A percentile compares a stretch with the other conserved stretches of the same genome.
phyloP scores from a whole-genome alignment of 371 early-diverging fungal genomes.

The Phascolomyces articulosus region DNA sequence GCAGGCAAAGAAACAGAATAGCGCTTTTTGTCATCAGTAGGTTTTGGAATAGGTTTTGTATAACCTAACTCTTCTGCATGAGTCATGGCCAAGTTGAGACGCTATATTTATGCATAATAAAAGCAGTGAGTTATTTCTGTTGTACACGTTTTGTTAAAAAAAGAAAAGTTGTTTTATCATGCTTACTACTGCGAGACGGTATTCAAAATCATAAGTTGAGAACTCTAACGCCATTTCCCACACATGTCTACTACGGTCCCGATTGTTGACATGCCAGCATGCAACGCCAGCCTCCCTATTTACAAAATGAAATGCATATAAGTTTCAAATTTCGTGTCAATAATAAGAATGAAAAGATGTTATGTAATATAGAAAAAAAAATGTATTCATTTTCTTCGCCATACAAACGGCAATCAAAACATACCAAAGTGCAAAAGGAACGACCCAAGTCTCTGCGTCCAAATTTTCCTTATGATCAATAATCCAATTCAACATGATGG shows the following conservation, averaged over 20 bases:
- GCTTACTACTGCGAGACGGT: constrained; percentile 42
- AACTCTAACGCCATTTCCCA: constrained; percentile 47
- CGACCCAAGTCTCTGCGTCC: constrained; percentile 53
- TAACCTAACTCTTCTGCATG: constrained; percentile 34
- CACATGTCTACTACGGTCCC: constrained; percentile 32
- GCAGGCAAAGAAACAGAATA: constrained; percentile 26
- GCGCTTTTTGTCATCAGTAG: constrained; percentile 32
- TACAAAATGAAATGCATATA: background rate
- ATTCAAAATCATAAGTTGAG: constrained; percentile 45
- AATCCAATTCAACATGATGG: constrained; percentile 56
- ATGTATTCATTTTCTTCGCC: too few species aligned
- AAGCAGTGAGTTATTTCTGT: background rate
- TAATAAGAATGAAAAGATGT: background rate
- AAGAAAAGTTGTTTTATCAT: background rate
- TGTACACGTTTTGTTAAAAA: background rate
- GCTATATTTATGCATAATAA: constrained; percentile 7
- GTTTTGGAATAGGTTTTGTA: constrained; percentile 24
- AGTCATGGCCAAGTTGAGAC: constrained; percentile 37
- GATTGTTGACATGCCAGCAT: constrained; percentile 31
- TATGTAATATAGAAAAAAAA: too few species aligned
- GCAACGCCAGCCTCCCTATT: constrained; percentile 41
- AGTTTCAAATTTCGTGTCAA: background rate
- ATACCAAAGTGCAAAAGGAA: constrained; percentile 65
- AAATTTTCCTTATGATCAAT: constrained; percentile 52
- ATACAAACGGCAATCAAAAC: constrained; percentile 11